phyloP scores from a whole-genome alignment of 768 basidiomycete species.

The Suillus discolor region DNA sequence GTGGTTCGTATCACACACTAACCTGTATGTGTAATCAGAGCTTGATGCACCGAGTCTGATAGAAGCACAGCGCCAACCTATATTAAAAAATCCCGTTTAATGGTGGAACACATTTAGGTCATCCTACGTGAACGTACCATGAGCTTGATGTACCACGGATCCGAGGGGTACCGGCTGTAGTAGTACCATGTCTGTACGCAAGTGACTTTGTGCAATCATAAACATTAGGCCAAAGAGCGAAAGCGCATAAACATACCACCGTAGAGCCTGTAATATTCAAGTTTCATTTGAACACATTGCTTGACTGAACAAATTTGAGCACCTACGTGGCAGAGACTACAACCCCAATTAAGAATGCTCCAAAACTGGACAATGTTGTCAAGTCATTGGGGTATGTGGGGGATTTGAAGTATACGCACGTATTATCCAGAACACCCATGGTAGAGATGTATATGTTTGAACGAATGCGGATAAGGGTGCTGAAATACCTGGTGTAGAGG shows the following conservation, averaged over 20 bases:
- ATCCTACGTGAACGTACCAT: constrained; percentile 37
- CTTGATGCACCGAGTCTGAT: constrained; percentile 57
- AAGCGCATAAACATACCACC: constrained; percentile 43
- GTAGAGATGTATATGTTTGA: background rate
- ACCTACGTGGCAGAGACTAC: constrained; percentile 51
- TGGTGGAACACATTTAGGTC: background rate
- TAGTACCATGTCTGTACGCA: constrained; percentile 59
- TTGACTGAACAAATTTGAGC: background rate
- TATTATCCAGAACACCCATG: constrained; percentile 32
- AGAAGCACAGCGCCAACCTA: constrained; percentile 53
- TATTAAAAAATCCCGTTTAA: constrained; percentile 4
- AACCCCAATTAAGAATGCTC: constrained; percentile 53
- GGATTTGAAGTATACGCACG: constrained; percentile 28
- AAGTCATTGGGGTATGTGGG: background rate
- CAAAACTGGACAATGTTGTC: constrained; percentile 39
- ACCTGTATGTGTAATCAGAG: constrained; percentile 54
- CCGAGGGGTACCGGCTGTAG: constrained; percentile 48
- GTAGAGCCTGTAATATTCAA: constrained; percentile 40
- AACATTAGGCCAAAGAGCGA: background rate
- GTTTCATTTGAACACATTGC: background rate
- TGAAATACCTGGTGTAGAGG: background rate
- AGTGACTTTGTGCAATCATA: constrained; percentile 41
- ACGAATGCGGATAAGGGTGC: background rate
- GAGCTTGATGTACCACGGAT: constrained; percentile 48
- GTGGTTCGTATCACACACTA: constrained; percentile 9